A percentile compares a stretch with the other conserved stretches of the same genome.
phyloP scores from a whole-genome alignment of 106 monocot genomes.

The Apostasia ramifera region DNA sequence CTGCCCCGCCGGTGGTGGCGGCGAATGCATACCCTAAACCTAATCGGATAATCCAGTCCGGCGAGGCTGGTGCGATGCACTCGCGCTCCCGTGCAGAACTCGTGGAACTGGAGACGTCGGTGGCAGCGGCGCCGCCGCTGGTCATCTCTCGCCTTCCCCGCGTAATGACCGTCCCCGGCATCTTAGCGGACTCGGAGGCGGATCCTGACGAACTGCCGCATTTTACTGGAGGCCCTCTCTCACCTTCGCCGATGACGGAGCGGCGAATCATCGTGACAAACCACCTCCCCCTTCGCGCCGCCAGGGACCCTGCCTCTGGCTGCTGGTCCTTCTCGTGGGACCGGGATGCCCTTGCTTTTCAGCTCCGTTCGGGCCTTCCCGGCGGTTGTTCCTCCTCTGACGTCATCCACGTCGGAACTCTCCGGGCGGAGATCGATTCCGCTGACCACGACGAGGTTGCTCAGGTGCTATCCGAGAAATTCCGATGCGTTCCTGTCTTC shows the following conservation, averaged over 20 bases:
- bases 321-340: slow-evolving; percentile 20
- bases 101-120: slow-evolving; percentile 26
- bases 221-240: neutral
- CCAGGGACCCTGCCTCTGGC: slow-evolving; percentile 23
- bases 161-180: slow-evolving; percentile 38
- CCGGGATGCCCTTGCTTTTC: slow-evolving; percentile 13
- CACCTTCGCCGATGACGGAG: neutral
- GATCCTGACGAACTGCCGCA: slow-evolving; percentile 20
- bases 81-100: slow-evolving; percentile 63
- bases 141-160: slow-evolving; percentile 17
- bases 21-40: neutral
- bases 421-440: slow-evolving; percentile 3
- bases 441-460: slow-evolving; percentile 17
- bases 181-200: slow-evolving; percentile 13
- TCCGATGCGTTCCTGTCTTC: slow-evolving; percentile 43
- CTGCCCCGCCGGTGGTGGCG: neutral
- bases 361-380: slow-evolving; percentile 14
- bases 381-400: slow-evolving; percentile 8
- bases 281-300: slow-evolving; percentile 15
- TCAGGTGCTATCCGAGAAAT: slow-evolving; percentile 8
- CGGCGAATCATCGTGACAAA: slow-evolving; percentile 4
- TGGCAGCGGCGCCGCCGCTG: slow-evolving; percentile 3
- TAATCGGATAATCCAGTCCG: neutral
- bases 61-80: slow-evolving; percentile 30
- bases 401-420: slow-evolving; percentile 11